phyloP scores from a whole-genome alignment of 768 basidiomycete genomes.

The Suillus bovinus region DNA sequence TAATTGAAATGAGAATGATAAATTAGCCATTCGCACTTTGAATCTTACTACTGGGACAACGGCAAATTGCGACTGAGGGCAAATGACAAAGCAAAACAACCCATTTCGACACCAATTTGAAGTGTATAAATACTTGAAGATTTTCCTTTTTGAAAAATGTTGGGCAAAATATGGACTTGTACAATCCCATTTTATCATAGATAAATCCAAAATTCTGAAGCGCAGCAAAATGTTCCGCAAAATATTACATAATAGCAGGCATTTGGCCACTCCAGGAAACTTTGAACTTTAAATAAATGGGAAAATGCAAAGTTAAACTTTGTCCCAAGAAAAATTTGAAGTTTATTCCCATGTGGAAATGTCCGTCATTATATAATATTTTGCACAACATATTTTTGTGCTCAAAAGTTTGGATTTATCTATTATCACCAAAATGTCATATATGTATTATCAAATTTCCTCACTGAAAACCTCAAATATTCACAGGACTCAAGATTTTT shows the following conservation, averaged over 20 bases:
- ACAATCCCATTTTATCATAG: not conserved
- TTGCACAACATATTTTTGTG: not conserved
- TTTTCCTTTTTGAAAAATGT: not conserved
- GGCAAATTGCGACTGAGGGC: too few relatives aligned
- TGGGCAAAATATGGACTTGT: not conserved
- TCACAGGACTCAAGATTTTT: not conserved
- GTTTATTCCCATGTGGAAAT: not conserved
- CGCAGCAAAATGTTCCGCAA: not conserved
- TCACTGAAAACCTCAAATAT: not conserved
- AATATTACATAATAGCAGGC: not conserved
- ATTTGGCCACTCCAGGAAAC: not conserved
- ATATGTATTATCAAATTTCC: not conserved
- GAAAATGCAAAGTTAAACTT: not conserved
- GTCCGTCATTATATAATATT: not conserved
- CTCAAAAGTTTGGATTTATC: constrained; percentile 1
- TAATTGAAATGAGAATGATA: too few relatives aligned
- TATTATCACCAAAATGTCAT: not conserved
- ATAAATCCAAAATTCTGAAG: not conserved
- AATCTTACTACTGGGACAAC: too few relatives aligned
- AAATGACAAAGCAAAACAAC: too few relatives aligned
- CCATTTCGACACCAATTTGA: too few relatives aligned
- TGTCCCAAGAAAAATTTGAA: not conserved
- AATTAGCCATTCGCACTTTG: too few relatives aligned
- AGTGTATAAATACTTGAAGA: too few relatives aligned
- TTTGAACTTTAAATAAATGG: not conserved